A percentile compares a stretch with the other conserved stretches of the same genome.
Evolutionary conservation across 2,329 filamentous ascomycete species (phyloP).

Genomic region (Chaetomiaceae sp.): DNA sequence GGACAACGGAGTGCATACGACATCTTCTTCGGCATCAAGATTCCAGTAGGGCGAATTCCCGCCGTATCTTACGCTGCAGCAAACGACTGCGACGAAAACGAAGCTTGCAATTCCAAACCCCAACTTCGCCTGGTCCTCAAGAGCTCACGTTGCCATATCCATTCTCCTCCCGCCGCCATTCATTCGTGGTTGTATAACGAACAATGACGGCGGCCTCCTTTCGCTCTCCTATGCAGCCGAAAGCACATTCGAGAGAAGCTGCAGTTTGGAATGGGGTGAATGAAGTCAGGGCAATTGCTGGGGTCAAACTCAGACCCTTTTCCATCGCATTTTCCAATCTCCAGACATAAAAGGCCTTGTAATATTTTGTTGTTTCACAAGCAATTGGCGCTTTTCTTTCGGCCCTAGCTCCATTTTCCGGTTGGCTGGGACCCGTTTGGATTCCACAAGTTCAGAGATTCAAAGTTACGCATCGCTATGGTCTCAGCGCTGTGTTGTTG

Average conservation of each 20-base stretch:
- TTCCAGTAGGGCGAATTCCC: conserved; percentile 22
- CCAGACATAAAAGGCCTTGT: conserved; percentile 9
- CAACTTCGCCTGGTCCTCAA: background rate
- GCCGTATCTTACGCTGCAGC: background rate
- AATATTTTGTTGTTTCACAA: conserved; percentile 15
- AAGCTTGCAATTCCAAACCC: background rate
- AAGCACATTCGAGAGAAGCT: too few relatives aligned
- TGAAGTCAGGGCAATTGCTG: too few relatives aligned
- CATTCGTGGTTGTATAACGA: too few relatives aligned
- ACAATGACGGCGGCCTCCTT: too few relatives aligned
- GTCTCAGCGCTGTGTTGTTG: background rate
- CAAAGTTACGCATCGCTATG: background rate
- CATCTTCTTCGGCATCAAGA: conserved; percentile 22
- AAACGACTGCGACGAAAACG: background rate
- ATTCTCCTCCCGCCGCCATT: background rate
- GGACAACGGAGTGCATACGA: conserved; percentile 25
- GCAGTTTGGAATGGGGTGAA: too few relatives aligned
- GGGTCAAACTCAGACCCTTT: too few relatives aligned
- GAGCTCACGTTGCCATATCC: background rate
- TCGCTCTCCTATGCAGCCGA: too few relatives aligned
- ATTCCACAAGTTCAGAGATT: background rate
- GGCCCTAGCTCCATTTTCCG: background rate
- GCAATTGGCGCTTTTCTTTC: conserved; percentile 9
- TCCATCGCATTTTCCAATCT: background rate
- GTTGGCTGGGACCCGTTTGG: background rate